A percentile compares a stretch with the other conserved stretches of the same genome.
Evolutionary conservation across 768 basidiomycete genomes (phyloP).

Genomic region (Coprinopsis marcescibilis): DNA sequence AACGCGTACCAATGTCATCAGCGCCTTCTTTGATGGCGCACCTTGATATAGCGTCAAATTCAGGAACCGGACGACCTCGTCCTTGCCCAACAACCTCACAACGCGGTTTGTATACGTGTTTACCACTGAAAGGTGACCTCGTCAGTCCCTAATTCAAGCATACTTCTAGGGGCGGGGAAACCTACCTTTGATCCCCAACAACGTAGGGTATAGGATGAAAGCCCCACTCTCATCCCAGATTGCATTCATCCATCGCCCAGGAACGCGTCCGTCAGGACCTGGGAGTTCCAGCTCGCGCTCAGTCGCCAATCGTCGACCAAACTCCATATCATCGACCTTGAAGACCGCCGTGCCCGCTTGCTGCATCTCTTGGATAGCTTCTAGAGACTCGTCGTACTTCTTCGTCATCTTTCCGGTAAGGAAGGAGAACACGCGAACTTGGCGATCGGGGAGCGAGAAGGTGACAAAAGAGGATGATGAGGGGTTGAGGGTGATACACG

Average conservation of each 20-base stretch:
- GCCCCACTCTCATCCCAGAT: conserved; percentile 99
- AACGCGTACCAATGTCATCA: conserved; percentile 68
- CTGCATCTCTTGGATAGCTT: conserved; percentile 97
- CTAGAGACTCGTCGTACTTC: conserved; percentile 91
- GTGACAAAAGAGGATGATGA: conserved; percentile 87
- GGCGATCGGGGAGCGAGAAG: conserved; percentile 89
- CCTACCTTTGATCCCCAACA: conserved; percentile 92
- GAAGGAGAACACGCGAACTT: conserved; percentile 92
- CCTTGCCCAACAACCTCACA: conserved; percentile 82
- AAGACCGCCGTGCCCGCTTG: conserved; percentile 93
- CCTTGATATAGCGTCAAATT: conserved; percentile 92
- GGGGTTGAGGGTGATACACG: conserved; percentile 88
- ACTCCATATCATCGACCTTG: conserved; percentile 98
- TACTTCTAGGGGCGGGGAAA: not conserved
- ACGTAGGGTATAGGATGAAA: conserved; percentile 88
- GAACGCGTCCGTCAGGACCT: conserved; percentile 64
- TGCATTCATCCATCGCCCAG: conserved; percentile 79
- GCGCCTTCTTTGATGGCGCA: conserved; percentile 75
- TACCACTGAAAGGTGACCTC: conserved; percentile 52
- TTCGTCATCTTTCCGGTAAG: conserved; percentile 83
- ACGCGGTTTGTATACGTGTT: conserved; percentile 95
- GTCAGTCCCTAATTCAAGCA: not conserved
- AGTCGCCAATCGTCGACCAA: conserved; percentile 89
- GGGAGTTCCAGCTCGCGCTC: conserved; percentile 89
- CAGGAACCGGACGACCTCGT: conserved; percentile 87